Evolutionary conservation across 257 asterid species (phyloP).

Genomic region (Capsicum pubescens): DNA sequence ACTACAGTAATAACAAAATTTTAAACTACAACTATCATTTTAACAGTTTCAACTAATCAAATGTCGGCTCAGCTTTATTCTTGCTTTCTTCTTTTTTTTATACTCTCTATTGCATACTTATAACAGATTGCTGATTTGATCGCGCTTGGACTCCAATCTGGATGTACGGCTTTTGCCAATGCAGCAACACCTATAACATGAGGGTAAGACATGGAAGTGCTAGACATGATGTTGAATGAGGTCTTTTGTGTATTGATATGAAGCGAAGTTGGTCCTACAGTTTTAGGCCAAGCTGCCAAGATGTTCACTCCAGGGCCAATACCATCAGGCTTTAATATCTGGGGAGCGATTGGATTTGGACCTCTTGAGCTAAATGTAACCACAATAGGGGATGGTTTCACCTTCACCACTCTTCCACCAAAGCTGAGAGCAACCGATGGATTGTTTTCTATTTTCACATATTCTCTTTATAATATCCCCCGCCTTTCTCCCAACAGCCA

Average conservation of each 20-base stretch:
- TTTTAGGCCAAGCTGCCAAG: slow-evolving; percentile 26
- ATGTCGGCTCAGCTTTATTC: too few relatives aligned
- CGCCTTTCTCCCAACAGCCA: slow-evolving; percentile 25
- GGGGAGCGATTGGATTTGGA: slow-evolving; percentile 17
- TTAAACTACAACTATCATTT: too few relatives aligned
- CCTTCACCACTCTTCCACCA: slow-evolving; percentile 9
- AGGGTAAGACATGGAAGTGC: slow-evolving; percentile 61
- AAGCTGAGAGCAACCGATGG: background rate
- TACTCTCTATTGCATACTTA: too few relatives aligned
- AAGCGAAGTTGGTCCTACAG: slow-evolving; percentile 23
- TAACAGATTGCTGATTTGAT: slow-evolving; percentile 46
- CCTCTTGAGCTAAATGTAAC: slow-evolving; percentile 25
- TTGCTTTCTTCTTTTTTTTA: too few relatives aligned
- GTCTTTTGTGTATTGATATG: background rate
- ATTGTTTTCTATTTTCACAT: background rate
- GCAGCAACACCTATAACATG: slow-evolving; percentile 60
- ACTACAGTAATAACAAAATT: too few relatives aligned
- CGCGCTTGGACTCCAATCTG: slow-evolving; percentile 54
- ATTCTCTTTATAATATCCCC: slow-evolving; percentile 30
- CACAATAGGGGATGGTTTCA: slow-evolving; percentile 30
- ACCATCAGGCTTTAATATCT: slow-evolving; percentile 28
- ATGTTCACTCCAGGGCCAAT: slow-evolving; percentile 27
- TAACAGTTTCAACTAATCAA: too few relatives aligned
- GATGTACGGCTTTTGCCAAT: slow-evolving; percentile 51
- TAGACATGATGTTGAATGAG: slow-evolving; percentile 30